Percentiles rank a stretch among this genome's conserved stretches.
Conservation (phyloP, 192 early-diverging fungal species). For the Helicostylum pulchrum region DNA sequence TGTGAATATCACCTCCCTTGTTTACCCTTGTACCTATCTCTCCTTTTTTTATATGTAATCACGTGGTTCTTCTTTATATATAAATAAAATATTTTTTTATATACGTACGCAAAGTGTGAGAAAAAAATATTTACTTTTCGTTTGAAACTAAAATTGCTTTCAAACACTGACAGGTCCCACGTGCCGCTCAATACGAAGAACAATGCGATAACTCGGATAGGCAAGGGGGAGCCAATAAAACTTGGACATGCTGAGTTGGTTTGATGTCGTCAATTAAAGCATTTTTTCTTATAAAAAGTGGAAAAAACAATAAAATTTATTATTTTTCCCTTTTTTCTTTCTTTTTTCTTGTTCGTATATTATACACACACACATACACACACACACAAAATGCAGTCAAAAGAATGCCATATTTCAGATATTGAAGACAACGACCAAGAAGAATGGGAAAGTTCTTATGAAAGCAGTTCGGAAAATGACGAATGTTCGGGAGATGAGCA, state of each 20-base stretch:
- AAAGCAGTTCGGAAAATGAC: slow-evolving; percentile 14
- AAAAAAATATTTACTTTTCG: no score
- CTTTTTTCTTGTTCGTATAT: neutral
- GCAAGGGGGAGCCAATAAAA: neutral
- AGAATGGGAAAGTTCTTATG: neutral
- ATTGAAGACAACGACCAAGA: slow-evolving; percentile 14
- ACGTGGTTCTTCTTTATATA: neutral
- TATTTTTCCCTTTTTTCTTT: neutral
- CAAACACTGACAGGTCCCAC: neutral
- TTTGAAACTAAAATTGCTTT: neutral
- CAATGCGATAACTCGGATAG: neutral
- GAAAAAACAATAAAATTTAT: neutral
- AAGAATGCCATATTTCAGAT: slow-evolving; percentile 14
- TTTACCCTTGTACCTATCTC: neutral
- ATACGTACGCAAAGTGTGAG: no score
- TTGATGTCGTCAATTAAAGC: no score
- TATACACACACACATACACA: neutral
- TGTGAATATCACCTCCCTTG: neutral
- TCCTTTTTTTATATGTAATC: neutral
- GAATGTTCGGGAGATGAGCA: neutral
- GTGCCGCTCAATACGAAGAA: neutral
- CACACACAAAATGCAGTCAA: neutral
- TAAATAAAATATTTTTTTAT: no score
- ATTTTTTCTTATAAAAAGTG: neutral
- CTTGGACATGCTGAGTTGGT: slow-evolving; percentile 2